Percentiles rank a stretch among this genome's conserved stretches.
Conservation (phyloP, 2,329 filamentous ascomycete species). For the Fusarium subglutinans region DNA sequence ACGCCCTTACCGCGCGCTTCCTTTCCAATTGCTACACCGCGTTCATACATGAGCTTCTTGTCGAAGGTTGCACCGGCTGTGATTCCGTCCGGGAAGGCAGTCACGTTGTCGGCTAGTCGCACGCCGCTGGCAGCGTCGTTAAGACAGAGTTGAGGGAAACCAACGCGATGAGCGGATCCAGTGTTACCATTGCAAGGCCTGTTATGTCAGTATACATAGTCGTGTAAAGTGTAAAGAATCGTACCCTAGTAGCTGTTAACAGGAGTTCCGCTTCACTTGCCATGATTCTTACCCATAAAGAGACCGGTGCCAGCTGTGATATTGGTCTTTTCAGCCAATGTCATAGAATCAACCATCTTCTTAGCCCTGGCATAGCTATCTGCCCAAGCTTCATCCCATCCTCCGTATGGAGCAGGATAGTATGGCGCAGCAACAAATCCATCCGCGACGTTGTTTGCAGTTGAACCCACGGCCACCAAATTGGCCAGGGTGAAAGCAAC, state of each 20-base stretch:
- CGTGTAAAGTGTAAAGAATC: accelerated
- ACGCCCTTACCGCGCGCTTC: conserved; percentile 79
- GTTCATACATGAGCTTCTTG: conserved; percentile 74
- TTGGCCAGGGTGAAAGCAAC: background rate
- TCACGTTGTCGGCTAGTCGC: conserved; percentile 77
- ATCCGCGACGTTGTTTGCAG: conserved; percentile 6
- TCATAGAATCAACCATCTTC: conserved; percentile 76
- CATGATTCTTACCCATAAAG: conserved; percentile 66
- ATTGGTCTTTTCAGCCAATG: conserved; percentile 82
- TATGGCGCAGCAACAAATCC: conserved; percentile 62
- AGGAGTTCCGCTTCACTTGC: background rate
- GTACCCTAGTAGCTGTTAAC: conserved; percentile 15
- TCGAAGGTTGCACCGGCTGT: conserved; percentile 79
- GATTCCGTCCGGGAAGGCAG: conserved; percentile 82
- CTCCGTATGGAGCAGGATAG: conserved; percentile 77
- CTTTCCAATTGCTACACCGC: conserved; percentile 73
- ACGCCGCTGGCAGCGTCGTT: conserved; percentile 78
- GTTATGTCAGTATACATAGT: background rate
- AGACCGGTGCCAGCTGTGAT: conserved; percentile 76
- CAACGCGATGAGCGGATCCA: conserved; percentile 74
- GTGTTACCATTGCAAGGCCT: conserved; percentile 80
- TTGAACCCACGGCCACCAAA: background rate
- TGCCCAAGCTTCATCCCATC: conserved; percentile 74
- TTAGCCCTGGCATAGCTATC: conserved; percentile 76
- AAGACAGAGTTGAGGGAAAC: conserved; percentile 76